phyloP scores from a whole-genome alignment of 139 green algal genomes.

The Chlamydomonas sphaeroides region DNA sequence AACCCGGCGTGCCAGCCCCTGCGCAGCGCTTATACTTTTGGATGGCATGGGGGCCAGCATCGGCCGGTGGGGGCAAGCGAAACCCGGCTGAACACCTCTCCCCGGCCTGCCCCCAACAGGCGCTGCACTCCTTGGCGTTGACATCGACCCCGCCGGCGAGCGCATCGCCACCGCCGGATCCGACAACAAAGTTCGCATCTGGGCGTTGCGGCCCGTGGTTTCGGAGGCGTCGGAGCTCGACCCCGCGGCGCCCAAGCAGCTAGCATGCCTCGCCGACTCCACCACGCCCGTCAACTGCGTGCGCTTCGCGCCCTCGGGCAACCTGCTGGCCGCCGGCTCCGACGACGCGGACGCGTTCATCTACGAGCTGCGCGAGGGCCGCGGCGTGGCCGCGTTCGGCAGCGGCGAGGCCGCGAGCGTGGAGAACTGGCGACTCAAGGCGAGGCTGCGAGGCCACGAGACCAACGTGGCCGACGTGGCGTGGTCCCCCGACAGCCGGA shows the following conservation, averaged over 20 bases:
- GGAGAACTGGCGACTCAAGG: constrained; percentile 87
- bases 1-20: no score
- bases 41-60: no score
- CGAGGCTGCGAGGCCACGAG: constrained; percentile 78
- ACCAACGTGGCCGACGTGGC: constrained; percentile 88
- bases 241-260: constrained; percentile 58
- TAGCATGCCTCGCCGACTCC: constrained; percentile 86
- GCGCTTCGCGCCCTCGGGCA: constrained; percentile 79
- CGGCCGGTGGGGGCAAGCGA: no score
- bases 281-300: constrained; percentile 81
- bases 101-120: no score
- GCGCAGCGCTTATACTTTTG: no score
- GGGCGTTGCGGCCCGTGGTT: constrained; percentile 73
- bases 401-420: constrained; percentile 70
- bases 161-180: constrained; percentile 80
- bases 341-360: constrained; percentile 78
- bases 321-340: constrained; percentile 72
- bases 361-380: constrained; percentile 72
- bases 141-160: constrained; percentile 68
- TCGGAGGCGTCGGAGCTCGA: constrained; percentile 65
- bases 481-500: constrained; percentile 81
- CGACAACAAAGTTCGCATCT: constrained; percentile 80
- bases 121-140: constrained; percentile 67
- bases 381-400: constrained; percentile 61
- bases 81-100: no score